Conservation (phyloP, 2,329 filamentous ascomycete genomes). For the Pseudocercospora fijiensis region DNA sequence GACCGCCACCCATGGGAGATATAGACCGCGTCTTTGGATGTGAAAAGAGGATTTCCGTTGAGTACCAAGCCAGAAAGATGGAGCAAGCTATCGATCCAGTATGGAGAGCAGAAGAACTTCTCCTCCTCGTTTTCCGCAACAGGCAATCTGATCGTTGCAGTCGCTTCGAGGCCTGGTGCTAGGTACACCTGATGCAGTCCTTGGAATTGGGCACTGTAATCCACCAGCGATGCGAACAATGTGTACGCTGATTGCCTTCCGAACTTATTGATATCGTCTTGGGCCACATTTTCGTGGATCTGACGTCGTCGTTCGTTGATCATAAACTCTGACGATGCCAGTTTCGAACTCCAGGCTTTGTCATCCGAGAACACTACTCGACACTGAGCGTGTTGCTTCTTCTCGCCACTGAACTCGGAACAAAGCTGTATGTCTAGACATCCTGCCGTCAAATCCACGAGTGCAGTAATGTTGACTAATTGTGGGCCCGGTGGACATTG, state of each 20-base stretch:
- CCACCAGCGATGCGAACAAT: constrained; percentile 1
- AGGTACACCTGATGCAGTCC: neutral
- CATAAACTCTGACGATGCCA: neutral
- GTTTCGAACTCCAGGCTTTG: neutral
- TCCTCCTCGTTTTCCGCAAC: constrained; percentile 16
- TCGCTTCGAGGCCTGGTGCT: neutral
- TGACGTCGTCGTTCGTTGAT: neutral
- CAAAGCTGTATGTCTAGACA: neutral
- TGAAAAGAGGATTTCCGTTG: constrained; percentile 26
- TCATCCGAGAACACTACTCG: neutral
- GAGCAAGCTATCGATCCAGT: constrained; percentile 25
- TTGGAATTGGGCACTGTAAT: neutral
- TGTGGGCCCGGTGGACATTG: neutral
- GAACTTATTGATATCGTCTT: neutral
- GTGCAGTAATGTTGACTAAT: neutral
- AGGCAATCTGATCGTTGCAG: neutral
- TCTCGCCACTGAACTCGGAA: neutral
- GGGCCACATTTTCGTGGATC: neutral
- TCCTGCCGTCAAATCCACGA: neutral
- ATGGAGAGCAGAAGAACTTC: constrained; percentile 36
- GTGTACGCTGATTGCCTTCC: neutral
- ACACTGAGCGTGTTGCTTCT: neutral
- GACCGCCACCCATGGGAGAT: neutral
- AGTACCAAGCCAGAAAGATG: constrained; percentile 30
- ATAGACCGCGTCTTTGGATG: neutral